Conservation (phyloP, 305 asterid genomes). For the Solanum chacoense region DNA sequence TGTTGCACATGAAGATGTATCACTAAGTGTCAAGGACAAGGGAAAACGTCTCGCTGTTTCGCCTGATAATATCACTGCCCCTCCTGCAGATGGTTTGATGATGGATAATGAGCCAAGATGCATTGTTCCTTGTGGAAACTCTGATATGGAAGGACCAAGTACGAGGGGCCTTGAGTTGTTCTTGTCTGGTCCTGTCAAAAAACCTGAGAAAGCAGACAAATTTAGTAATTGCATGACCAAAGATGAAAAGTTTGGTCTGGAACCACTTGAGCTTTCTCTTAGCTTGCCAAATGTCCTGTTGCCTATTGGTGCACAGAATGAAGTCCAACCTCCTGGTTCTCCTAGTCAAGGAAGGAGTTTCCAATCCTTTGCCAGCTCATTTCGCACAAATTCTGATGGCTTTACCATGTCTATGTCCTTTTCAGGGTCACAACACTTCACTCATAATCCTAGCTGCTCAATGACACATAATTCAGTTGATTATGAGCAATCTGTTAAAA, state of each 20-base stretch:
- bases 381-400: slow-evolving; percentile 73
- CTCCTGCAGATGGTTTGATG: slow-evolving; percentile 28
- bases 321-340: slow-evolving; percentile 60
- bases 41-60: slow-evolving; percentile 49
- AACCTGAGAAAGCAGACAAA: slow-evolving; percentile 47
- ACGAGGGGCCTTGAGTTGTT: slow-evolving; percentile 69
- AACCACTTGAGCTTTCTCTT: slow-evolving; percentile 94
- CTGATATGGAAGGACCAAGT: slow-evolving; percentile 61
- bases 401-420: slow-evolving; percentile 86
- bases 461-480: slow-evolving; percentile 59
- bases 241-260: slow-evolving; percentile 81
- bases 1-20: slow-evolving; percentile 21
- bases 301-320: slow-evolving; percentile 62
- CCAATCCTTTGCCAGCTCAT: slow-evolving; percentile 79
- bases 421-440: slow-evolving; percentile 88
- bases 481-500: slow-evolving; percentile 81
- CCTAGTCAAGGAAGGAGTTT: slow-evolving; percentile 79
- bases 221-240: slow-evolving; percentile 34
- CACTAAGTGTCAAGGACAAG: slow-evolving; percentile 45
- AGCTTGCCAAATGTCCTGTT: slow-evolving; percentile 88
- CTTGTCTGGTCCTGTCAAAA: slow-evolving; percentile 62
- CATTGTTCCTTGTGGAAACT: slow-evolving; percentile 25
- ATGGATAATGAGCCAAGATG: slow-evolving; percentile 31
- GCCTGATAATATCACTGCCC: slow-evolving; percentile 20
- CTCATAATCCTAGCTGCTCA: slow-evolving; percentile 97